Evolutionary conservation across 73 alveolate species (phyloP).

Genomic region (Uronychia binucleata): DNA sequence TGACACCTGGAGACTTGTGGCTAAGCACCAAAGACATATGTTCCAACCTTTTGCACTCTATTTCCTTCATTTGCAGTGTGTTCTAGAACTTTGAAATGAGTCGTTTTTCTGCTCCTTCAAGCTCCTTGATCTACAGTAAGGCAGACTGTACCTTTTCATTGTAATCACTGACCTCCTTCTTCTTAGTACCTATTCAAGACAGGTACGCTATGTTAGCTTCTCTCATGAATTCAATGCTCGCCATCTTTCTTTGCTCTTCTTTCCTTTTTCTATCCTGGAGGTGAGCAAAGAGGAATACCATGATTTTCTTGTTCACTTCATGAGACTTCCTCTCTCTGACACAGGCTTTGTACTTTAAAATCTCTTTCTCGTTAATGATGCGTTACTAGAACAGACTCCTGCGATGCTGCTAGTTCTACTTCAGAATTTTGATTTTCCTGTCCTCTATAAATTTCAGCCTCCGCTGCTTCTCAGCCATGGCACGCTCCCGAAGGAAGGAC

Average conservation of each 20-base stretch:
- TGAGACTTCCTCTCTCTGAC: background rate
- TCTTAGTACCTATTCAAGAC: background rate
- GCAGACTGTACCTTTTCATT: background rate
- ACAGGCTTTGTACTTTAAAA: background rate
- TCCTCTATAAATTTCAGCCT: background rate
- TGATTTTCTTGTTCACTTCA: background rate
- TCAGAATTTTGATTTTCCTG: background rate
- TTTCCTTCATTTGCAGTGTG: background rate
- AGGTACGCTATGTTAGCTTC: background rate
- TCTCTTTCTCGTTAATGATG: background rate
- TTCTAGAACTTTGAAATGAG: background rate
- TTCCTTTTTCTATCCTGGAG: background rate
- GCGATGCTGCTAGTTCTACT: background rate
- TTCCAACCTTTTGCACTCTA: background rate
- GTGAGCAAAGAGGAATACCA: background rate
- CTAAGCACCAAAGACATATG: background rate
- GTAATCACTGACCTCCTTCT: background rate
- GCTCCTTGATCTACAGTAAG: background rate
- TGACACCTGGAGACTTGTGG: background rate
- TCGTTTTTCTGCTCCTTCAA: background rate
- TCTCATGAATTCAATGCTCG: background rate
- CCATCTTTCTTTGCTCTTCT: background rate
- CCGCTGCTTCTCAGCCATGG: background rate
- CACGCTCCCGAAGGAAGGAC: background rate
- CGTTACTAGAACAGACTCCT: background rate